Percentiles rank a stretch among this genome's conserved stretches.
phyloP scores from a whole-genome alignment of 2,329 filamentous ascomycete species.

The Neurospora crassa region DNA sequence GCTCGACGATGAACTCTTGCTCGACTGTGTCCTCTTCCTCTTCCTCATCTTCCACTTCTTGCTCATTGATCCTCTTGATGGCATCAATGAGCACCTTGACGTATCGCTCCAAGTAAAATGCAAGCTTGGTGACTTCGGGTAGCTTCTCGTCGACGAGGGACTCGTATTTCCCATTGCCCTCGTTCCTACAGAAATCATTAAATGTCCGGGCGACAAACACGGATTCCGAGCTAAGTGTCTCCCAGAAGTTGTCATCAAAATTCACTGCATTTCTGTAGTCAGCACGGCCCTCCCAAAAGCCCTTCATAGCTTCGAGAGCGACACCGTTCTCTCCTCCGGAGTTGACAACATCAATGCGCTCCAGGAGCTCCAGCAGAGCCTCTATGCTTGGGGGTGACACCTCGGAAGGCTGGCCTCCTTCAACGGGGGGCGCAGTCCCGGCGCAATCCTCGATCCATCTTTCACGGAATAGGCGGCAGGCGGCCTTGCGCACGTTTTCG shows the following conservation, averaged over 20 bases:
- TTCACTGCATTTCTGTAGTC: constrained; percentile 66
- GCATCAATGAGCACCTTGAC: constrained; percentile 58
- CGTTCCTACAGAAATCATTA: constrained; percentile 80
- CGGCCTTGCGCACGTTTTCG: constrained; percentile 86
- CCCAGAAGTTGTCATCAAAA: constrained; percentile 70
- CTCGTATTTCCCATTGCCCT: constrained; percentile 65
- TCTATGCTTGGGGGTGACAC: constrained; percentile 61
- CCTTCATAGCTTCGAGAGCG: constrained; percentile 85
- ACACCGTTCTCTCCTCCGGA: constrained; percentile 85
- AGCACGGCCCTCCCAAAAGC: constrained; percentile 89
- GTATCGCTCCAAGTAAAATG: constrained; percentile 77
- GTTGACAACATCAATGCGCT: constrained; percentile 88
- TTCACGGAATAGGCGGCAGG: constrained; percentile 81
- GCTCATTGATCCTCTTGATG: constrained; percentile 44
- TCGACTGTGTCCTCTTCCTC: constrained; percentile 80
- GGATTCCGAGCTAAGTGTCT: constrained; percentile 72
- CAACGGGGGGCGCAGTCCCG: constrained; percentile 50
- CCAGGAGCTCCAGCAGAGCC: constrained; percentile 81
- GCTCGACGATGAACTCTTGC: constrained; percentile 91
- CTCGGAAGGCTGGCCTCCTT: constrained; percentile 45
- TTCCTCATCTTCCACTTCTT: constrained; percentile 46
- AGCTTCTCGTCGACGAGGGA: constrained; percentile 82
- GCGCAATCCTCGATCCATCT: constrained; percentile 98
- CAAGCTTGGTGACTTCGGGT: constrained; percentile 86
- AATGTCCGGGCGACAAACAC: constrained; percentile 87